These are phyloP conservation scores for Rosa hybrid DNA, from an alignment of 331 rosid genomes.

Conservation along the genomic window DNA sequence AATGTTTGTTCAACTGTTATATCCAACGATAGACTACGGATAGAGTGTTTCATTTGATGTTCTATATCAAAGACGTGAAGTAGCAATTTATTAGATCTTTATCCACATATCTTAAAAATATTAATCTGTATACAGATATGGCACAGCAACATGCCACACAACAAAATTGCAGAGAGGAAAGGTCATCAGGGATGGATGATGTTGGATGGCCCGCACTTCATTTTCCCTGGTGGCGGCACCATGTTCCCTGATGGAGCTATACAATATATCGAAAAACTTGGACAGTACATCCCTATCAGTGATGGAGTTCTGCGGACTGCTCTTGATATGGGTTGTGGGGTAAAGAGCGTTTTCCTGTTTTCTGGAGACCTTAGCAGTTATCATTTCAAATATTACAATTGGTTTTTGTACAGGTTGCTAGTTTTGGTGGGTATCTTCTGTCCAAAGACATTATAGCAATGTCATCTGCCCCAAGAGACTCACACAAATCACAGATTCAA, in stretches of 20 bases:
- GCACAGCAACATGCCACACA: slow-evolving; percentile 95
- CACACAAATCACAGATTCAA: slow-evolving; percentile 94
- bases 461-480: slow-evolving; percentile 99
- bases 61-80: slow-evolving; percentile 1
- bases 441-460: slow-evolving; percentile 70
- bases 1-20: background rate
- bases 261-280: slow-evolving; percentile 89
- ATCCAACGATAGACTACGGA: no score
- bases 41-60: background rate
- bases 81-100: slow-evolving; percentile 10
- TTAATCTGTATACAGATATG: slow-evolving; percentile 61
- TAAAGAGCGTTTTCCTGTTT: slow-evolving; percentile 37
- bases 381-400: slow-evolving; percentile 7
- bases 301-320: slow-evolving; percentile 82
- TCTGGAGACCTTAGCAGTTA: slow-evolving; percentile 23
- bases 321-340: slow-evolving; percentile 99
- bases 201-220: slow-evolving; percentile 78
- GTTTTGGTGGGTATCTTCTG: slow-evolving; percentile 94
- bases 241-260: slow-evolving; percentile 99
- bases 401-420: slow-evolving; percentile 75
- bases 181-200: slow-evolving; percentile 99
- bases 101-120: slow-evolving; percentile 19
- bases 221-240: slow-evolving; percentile 99
- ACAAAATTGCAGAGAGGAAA: slow-evolving; percentile 95
- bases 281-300: slow-evolving; percentile 81